Evolutionary conservation across 495 filamentous ascomycete genomes (phyloP), one percentile per base, ranked within the genome.

Genomic region (Lophiotrema nucula): DNA sequence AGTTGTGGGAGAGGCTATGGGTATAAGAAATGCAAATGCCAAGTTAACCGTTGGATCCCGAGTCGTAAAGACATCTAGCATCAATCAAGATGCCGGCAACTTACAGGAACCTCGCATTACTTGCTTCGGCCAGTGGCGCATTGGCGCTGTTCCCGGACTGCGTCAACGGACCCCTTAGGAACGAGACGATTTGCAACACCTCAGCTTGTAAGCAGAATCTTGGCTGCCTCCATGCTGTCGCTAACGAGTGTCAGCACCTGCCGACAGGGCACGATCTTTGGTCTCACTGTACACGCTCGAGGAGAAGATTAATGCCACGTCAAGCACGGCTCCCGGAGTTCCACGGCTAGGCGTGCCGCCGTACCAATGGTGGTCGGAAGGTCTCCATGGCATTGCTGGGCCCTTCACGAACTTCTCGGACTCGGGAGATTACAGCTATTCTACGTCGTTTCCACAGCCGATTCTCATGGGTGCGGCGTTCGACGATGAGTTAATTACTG

Each of bases 361-460:
- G 0, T 86, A 86, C 58, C 64, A 78, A 63, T 79, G 77, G 74
- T 80, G 73, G 72, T 68, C 72, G 25, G 77, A 79, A 67, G 80
- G 79, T 4, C 73, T 87, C 1, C 83, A 87, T 67, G 83, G 83
- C 4, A 66, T 87, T 0, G 81, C 75, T 33, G 66, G 56, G 4
- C 76, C 72, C 11, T 79, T 78, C 4, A 81, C 80, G 1, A 78
- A 79, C 21, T 82, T 80, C 62, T 66, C 76, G 1, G 65, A 72
- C 21, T 69, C 69, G 1, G 80, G 77, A 1, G 74, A 79, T 21
- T 85, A 73, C 66, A 76, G 69, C 62, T 83, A 80, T 70, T 78
- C 83, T 0, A 86, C 83, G 0, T 82, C 80, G 0, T 86, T 86
- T 65, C 83, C 84, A 0, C 74, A 76, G 60, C 83, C 83, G 0